phyloP scores from a whole-genome alignment of 345 rosid species.

The Camelina sativa region DNA sequence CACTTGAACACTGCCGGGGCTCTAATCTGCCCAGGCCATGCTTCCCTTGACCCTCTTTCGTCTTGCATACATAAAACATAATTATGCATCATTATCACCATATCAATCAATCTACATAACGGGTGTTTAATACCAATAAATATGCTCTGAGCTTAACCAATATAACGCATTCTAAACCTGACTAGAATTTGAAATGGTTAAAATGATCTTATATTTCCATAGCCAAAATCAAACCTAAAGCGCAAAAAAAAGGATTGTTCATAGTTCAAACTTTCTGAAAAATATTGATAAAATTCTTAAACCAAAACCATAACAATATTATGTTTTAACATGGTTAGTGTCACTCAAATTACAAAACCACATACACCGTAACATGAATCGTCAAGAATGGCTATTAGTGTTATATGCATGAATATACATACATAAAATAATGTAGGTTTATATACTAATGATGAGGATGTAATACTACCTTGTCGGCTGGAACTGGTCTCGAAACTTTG shows the following conservation, averaged over 20 bases:
- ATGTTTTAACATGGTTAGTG: conserved; percentile 1
- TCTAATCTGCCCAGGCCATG: conserved; percentile 78
- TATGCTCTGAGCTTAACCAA: background rate
- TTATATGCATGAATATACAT: conserved; percentile 1
- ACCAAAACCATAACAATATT: background rate
- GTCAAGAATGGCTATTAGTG: background rate
- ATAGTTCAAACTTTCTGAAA: background rate
- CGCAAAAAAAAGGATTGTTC: background rate
- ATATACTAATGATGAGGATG: background rate
- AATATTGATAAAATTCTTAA: background rate
- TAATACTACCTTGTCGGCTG: conserved; percentile 73
- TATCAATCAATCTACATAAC: background rate
- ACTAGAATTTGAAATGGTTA: background rate
- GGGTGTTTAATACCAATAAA: background rate
- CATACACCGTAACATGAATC: background rate
- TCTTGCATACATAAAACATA: conserved; percentile 28
- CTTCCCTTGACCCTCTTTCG: conserved; percentile 66
- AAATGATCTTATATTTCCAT: background rate
- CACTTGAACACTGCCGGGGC: conserved; percentile 95
- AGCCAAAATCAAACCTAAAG: background rate
- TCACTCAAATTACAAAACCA: background rate
- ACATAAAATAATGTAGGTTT: conserved; percentile 21
- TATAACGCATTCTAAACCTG: background rate
- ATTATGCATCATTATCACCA: background rate
- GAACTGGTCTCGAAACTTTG: conserved; percentile 93